Evolutionary conservation across 208 protist genomes (phyloP), one percentile per base, ranked within the genome.

Genomic region (Tritrichomonas musculus): DNA sequence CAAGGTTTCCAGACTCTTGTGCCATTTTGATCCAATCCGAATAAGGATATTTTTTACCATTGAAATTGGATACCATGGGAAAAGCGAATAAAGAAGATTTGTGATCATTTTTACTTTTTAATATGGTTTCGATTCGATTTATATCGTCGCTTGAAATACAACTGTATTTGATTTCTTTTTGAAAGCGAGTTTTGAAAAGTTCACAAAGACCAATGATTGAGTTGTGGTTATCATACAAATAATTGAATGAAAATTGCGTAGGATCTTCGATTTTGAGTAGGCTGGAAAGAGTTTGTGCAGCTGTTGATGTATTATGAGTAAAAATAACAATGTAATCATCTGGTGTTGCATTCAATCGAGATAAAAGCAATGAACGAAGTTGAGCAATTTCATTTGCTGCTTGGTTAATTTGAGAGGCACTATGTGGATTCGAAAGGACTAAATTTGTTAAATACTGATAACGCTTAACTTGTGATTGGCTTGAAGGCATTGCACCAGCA

Each of bases 271-370:
- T 22, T 39, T 53, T 39, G 13, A 88, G n/a, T 27, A 88, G 13
- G 17, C 47, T n/a, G 8, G 17, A 41, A 22, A 88, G 17, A 39
- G 47, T 88, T 60, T 88, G 77, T 39, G 41, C 17, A 39, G 47
- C 33, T 44, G 33, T 17, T 53, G 77, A 57, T 57, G 77, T 88
- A 39, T 88, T 88, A 55, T 88, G 77, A 27, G 77, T 57, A 50
- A 88, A 88, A 57, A 57, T 47, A 88, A 88, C 77, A 53, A 47
- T 53, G 57, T 88, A 88, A 57, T 88, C 77, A 53, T 57, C 47
- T 22, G 77, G 44, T 44, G 44, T 57, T 39, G 77, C 57, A 4
- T 14, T 27, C 33, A 57, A 53, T 22, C 33, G 25, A 1, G 20
- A 41, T n/a, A 20, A 57, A 39, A 88, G 33, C 13, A 22, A 5